Conservation (phyloP, 805 yeast species). For the Myxozyma vanderwaltii region DNA sequence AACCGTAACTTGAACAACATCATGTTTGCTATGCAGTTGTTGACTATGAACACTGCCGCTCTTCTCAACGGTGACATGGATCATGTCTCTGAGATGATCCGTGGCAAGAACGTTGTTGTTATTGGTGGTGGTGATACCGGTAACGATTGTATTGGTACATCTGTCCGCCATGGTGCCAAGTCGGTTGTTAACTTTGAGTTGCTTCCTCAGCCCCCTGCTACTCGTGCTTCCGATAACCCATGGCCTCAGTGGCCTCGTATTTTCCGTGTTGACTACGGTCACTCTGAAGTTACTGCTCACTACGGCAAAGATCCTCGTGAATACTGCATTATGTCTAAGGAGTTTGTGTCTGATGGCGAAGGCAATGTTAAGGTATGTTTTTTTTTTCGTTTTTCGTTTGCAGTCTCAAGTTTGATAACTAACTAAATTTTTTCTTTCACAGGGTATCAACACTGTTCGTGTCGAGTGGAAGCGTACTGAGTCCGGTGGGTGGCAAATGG, state of each 20-base stretch:
- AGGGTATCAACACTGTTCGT: constrained; percentile 90
- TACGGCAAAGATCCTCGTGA: constrained; percentile 98
- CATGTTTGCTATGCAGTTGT: constrained; percentile 91
- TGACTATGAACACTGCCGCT: constrained; percentile 87
- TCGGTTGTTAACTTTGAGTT: constrained; percentile 92
- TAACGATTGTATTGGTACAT: constrained; percentile 97
- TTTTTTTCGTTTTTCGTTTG: background rate
- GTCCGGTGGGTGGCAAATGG: constrained; percentile 98
- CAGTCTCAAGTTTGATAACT: background rate
- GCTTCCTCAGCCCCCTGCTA: constrained; percentile 85
- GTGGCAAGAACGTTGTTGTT: constrained; percentile 87
- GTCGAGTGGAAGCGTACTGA: constrained; percentile 98
- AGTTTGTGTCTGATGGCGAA: constrained; percentile 90
- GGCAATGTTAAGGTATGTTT: constrained; percentile 71
- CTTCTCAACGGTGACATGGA: constrained; percentile 73
- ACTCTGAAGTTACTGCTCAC: constrained; percentile 89
- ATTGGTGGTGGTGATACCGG: constrained; percentile 99
- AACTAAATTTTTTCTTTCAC: background rate
- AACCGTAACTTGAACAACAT: constrained; percentile 90
- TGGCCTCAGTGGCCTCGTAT: constrained; percentile 99
- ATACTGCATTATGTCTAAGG: constrained; percentile 91
- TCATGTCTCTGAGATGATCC: constrained; percentile 62
- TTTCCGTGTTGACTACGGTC: constrained; percentile 97
- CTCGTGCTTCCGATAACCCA: constrained; percentile 91
- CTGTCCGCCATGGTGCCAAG: constrained; percentile 95